phyloP scores from a whole-genome alignment of 1,284 basidiomycete genomes.

The Heliocybe sulcata region DNA sequence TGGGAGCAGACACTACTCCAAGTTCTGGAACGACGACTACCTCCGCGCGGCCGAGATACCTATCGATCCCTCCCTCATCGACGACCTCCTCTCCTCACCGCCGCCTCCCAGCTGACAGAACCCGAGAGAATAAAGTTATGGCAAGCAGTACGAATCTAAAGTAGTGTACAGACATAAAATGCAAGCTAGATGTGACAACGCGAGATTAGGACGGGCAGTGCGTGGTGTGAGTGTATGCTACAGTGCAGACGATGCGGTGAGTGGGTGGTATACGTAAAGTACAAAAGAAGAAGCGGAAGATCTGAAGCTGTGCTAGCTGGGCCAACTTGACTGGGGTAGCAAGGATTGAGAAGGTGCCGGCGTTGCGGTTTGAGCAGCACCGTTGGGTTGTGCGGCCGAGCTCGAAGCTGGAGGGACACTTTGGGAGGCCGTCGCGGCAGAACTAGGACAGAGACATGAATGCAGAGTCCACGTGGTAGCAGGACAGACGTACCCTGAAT shows the following conservation, averaged over 20 bases:
- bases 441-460: neutral
- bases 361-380: neutral
- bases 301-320: neutral
- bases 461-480: neutral
- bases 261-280: neutral
- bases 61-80: slow-evolving; percentile 44
- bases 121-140: neutral
- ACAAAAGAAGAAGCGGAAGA: neutral
- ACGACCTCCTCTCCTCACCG: slow-evolving; percentile 27
- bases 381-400: neutral
- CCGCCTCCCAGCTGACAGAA: neutral
- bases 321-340: neutral
- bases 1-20: slow-evolving; percentile 82
- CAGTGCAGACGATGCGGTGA: neutral
- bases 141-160: neutral
- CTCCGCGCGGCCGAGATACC: slow-evolving; percentile 55
- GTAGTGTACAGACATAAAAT: neutral
- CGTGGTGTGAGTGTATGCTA: neutral
- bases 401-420: neutral
- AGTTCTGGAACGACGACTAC: slow-evolving; percentile 69
- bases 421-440: neutral
- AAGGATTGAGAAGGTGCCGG: neutral
- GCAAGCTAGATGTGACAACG: neutral
- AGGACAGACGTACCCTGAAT: neutral
- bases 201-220: neutral